phyloP scores from a whole-genome alignment of 179 eudicot species.

The Patellifolia procumbens region DNA sequence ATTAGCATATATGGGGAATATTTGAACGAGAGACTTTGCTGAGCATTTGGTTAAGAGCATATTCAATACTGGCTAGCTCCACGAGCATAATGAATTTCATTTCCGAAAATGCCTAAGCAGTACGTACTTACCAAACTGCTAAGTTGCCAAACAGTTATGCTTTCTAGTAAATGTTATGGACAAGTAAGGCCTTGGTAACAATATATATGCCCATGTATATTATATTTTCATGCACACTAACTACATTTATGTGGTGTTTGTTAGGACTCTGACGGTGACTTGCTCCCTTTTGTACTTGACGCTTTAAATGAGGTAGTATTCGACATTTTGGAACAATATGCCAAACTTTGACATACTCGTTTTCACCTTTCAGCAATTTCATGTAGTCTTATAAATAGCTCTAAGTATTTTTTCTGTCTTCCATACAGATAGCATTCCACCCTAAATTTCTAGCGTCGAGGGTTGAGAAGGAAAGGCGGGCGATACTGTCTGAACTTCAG shows the following conservation, averaged over 20 bases:
- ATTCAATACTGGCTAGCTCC: neutral
- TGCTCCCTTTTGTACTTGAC: slow-evolving; percentile 93
- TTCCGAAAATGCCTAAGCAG: neutral
- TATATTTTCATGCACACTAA: slow-evolving; percentile 6
- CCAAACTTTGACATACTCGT: neutral
- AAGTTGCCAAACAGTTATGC: neutral
- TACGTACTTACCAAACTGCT: neutral
- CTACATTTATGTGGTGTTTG: slow-evolving; percentile 23
- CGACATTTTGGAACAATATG: neutral
- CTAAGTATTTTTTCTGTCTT: slow-evolving; percentile 17
- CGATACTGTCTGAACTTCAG: slow-evolving; percentile 94
- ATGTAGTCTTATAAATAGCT: neutral
- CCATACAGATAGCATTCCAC: slow-evolving; percentile 82
- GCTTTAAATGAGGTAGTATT: slow-evolving; percentile 88
- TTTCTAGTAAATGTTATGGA: neutral
- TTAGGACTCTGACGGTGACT: slow-evolving; percentile 89
- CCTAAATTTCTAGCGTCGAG: slow-evolving; percentile 95
- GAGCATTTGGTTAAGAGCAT: neutral
- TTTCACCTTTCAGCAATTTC: neutral
- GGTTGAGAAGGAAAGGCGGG: slow-evolving; percentile 98
- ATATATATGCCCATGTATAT: neutral
- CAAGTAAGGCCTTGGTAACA: neutral
- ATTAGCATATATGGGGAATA: too few relatives aligned
- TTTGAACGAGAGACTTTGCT: neutral
- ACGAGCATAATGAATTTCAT: neutral